Conservation (phyloP, 2,329 filamentous ascomycete genomes). For the Stagonosporopsis chrysanthemi region DNA sequence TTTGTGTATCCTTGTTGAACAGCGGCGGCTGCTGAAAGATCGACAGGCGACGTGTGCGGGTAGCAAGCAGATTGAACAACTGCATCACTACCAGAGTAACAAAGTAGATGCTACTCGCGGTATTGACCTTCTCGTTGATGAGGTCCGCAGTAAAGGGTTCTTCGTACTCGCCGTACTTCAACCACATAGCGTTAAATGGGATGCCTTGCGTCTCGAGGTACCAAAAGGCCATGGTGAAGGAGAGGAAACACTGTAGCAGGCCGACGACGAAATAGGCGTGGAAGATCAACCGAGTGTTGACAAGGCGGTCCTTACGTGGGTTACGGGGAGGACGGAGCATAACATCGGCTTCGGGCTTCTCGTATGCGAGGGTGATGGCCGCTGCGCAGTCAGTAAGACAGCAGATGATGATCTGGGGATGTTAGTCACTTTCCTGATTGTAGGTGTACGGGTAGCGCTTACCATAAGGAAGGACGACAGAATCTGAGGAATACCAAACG, state of each 20-base stretch:
- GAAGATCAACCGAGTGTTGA: slow-evolving; percentile 75
- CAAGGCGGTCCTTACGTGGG: slow-evolving; percentile 73
- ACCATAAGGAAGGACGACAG: slow-evolving; percentile 75
- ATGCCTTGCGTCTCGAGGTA: slow-evolving; percentile 59
- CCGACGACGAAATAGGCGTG: slow-evolving; percentile 78
- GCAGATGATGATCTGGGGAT: slow-evolving; percentile 49
- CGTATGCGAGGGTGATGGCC: slow-evolving; percentile 75
- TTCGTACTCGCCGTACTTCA: slow-evolving; percentile 53
- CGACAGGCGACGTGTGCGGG: slow-evolving; percentile 65
- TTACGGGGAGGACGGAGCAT: slow-evolving; percentile 73
- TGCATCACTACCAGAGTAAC: slow-evolving; percentile 84
- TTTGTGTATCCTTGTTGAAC: slow-evolving; percentile 71
- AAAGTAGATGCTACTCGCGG: slow-evolving; percentile 78
- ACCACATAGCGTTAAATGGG: slow-evolving; percentile 71
- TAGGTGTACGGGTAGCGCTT: slow-evolving; percentile 1
- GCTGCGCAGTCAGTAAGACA: slow-evolving; percentile 76
- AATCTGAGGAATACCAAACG: slow-evolving; percentile 76
- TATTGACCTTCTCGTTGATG: slow-evolving; percentile 61
- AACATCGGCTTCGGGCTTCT: slow-evolving; percentile 78
- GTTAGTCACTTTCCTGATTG: not conserved
- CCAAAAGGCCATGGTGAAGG: slow-evolving; percentile 58
- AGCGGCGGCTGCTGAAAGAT: slow-evolving; percentile 76
- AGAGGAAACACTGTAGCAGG: slow-evolving; percentile 54
- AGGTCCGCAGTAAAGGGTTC: slow-evolving; percentile 34
- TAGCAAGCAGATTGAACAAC: slow-evolving; percentile 76